Evolutionary conservation across 1,284 basidiomycete species (phyloP).

Genomic region (Leccinum griseonigrum): DNA sequence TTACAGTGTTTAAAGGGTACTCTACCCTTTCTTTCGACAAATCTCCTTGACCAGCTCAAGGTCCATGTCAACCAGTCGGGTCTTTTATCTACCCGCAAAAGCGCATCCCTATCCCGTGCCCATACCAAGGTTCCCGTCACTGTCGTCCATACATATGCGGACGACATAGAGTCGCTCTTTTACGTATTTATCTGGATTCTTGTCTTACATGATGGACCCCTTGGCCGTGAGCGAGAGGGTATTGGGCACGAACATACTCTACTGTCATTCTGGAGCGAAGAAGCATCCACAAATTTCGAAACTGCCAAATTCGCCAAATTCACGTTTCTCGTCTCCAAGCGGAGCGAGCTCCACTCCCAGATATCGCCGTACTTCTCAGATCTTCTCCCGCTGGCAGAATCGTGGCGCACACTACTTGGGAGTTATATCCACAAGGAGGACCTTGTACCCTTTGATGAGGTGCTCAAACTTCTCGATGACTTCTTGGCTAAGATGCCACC

Average conservation of each 20-base stretch:
- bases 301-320: background rate
- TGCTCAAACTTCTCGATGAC: background rate
- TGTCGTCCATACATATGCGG: background rate
- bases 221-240: background rate
- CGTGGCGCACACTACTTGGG: background rate
- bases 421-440: background rate
- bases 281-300: background rate
- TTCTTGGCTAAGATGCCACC: background rate
- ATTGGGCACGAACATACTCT: background rate
- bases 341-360: background rate
- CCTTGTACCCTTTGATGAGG: background rate
- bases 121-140: background rate
- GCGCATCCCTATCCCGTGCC: background rate
- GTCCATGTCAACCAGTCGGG: background rate
- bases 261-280: background rate
- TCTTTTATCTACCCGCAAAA: background rate
- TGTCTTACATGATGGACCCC: background rate
- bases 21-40: background rate
- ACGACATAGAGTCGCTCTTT: background rate
- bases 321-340: background rate
- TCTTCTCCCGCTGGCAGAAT: background rate
- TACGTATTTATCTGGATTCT: background rate
- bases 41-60: background rate
- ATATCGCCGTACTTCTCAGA: background rate
- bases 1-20: background rate